phyloP scores from a whole-genome alignment of 2,329 filamentous ascomycete species.

The Dactylonectria estremocensis region DNA sequence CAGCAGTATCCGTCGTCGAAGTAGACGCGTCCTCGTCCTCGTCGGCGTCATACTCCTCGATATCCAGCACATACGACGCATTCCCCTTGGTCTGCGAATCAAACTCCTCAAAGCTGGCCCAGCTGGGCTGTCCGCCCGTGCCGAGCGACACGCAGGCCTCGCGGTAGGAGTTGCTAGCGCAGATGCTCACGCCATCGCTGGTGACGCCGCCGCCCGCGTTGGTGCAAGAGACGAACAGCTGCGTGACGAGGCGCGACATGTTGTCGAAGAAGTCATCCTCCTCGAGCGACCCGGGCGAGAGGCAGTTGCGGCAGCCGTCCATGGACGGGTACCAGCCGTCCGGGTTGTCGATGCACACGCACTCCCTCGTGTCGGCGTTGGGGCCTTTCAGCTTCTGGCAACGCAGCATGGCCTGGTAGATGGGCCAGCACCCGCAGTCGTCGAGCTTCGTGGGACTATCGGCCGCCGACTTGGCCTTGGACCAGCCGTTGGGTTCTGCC shows the following conservation, averaged over 20 bases:
- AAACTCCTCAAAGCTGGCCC: constrained; percentile 35
- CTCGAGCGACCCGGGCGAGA: constrained; percentile 26
- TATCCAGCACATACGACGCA: constrained; percentile 31
- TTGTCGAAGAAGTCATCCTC: constrained; percentile 38
- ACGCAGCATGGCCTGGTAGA: constrained; percentile 38
- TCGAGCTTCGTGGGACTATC: constrained; percentile 42
- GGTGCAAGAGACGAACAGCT: constrained; percentile 42
- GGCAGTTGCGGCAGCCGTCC: constrained; percentile 41
- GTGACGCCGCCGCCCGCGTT: constrained; percentile 37
- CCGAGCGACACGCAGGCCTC: constrained; percentile 36
- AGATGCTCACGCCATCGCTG: constrained; percentile 31
- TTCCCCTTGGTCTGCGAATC: constrained; percentile 21
- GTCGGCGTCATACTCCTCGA: constrained; percentile 27
- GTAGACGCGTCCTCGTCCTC: constrained; percentile 21
- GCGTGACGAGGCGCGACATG: constrained; percentile 35
- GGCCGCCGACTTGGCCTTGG: constrained; percentile 32
- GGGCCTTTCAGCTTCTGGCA: constrained; percentile 40
- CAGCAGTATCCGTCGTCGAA: constrained; percentile 10
- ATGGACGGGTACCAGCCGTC: constrained; percentile 42
- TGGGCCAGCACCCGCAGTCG: constrained; percentile 43
- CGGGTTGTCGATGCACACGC: constrained; percentile 38
- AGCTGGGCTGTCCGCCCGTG: constrained; percentile 28
- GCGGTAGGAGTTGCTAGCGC: constrained; percentile 36
- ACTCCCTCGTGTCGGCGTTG: constrained; percentile 28
- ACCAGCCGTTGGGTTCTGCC: constrained; percentile 40